Percentiles rank a stretch among this genome's conserved stretches.
Conservation (phyloP, 768 basidiomycete species). For the Tricholoma hemisulphureum region DNA sequence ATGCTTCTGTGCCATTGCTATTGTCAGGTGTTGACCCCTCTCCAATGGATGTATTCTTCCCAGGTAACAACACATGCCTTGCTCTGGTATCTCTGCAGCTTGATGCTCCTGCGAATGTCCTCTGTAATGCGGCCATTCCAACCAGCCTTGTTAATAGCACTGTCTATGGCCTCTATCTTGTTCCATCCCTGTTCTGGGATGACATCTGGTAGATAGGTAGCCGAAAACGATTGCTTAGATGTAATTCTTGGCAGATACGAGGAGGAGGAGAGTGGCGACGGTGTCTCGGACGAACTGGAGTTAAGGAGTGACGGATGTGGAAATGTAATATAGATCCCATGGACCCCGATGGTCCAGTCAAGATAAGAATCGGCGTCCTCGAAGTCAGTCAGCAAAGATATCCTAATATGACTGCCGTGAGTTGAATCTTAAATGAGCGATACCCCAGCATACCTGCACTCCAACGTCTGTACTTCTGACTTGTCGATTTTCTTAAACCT, state of each 20-base stretch:
- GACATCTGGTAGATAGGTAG: conserved; percentile 93
- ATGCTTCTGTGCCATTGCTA: neutral
- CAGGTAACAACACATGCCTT: conserved; percentile 63
- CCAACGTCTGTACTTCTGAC: conserved; percentile 73
- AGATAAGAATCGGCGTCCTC: conserved; percentile 81
- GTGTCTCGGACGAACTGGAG: conserved; percentile 52
- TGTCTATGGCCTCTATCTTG: conserved; percentile 84
- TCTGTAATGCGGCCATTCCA: conserved; percentile 83
- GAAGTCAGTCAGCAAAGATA: conserved; percentile 93
- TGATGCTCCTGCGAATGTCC: conserved; percentile 72
- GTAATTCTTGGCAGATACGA: conserved; percentile 52
- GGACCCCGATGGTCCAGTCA: conserved; percentile 90
- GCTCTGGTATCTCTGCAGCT: conserved; percentile 81
- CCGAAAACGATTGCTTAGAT: conserved; percentile 65
- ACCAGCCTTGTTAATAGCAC: conserved; percentile 91
- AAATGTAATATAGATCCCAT: conserved; percentile 90
- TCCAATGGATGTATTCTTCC: conserved; percentile 79
- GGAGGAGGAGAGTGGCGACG: conserved; percentile 72
- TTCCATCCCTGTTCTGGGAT: conserved; percentile 94
- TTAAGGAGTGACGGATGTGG: conserved; percentile 68
- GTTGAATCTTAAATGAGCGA: neutral
- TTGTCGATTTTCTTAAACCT: conserved; percentile 80
- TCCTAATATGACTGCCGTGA: conserved; percentile 39
- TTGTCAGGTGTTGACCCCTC: conserved; percentile 33
- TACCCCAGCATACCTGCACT: conserved; percentile 72